Conservation (phyloP, 2,329 filamentous ascomycete species). For the Talaromyces sp. region DNA sequence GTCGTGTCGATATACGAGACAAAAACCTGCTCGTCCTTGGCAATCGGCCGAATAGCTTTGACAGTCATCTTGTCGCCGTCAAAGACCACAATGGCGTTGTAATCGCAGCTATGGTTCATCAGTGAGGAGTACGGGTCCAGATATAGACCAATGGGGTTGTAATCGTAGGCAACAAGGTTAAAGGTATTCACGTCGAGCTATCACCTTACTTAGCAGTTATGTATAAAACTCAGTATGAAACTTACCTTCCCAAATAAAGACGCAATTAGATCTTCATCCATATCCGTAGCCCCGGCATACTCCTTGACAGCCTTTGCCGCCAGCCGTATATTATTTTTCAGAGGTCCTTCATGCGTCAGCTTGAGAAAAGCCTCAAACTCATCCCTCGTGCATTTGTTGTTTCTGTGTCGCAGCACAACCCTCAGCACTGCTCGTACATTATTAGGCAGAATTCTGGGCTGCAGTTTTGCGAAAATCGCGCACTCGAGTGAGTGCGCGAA, state of each 20-base stretch:
- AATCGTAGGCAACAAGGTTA: conserved; percentile 50
- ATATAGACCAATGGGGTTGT: conserved; percentile 55
- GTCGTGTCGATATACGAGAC: conserved; percentile 58
- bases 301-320: conserved; percentile 50
- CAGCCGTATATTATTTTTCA: conserved; percentile 44
- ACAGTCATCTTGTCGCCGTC: conserved; percentile 47
- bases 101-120: conserved; percentile 58
- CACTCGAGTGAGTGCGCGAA: conserved; percentile 56
- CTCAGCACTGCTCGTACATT: conserved; percentile 52
- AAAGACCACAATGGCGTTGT: conserved; percentile 54
- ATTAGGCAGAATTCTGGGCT: conserved; percentile 47
- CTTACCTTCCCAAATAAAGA: conserved; percentile 43
- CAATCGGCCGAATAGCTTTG: conserved; percentile 48
- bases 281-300: conserved; percentile 44
- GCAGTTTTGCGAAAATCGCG: conserved; percentile 42
- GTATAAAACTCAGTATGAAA: neutral
- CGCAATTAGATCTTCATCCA: conserved; percentile 37
- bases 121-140: conserved; percentile 50
- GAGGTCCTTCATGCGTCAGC: conserved; percentile 42
- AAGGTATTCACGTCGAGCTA: conserved; percentile 54
- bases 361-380: conserved; percentile 37
- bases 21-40: conserved; percentile 51
- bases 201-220: neutral
- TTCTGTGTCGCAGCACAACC: conserved; percentile 39
- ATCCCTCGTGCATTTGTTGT: conserved; percentile 29